phyloP scores from a whole-genome alignment of 2,329 filamentous ascomycete species.

The Ceratocystis lukuohia region DNA sequence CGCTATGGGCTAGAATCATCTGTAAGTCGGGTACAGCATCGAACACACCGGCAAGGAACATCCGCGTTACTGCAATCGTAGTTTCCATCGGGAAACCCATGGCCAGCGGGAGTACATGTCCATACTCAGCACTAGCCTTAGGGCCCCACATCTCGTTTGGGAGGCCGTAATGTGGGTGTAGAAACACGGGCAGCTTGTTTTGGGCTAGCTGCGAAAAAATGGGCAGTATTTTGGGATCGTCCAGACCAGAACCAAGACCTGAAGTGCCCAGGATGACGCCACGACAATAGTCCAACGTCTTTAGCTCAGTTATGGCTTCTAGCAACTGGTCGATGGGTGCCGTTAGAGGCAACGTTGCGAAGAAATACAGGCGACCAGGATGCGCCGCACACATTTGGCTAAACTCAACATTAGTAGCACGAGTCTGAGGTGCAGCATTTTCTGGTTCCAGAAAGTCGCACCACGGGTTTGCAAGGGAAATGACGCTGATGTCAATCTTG shows the following conservation, averaged over 20 bases:
- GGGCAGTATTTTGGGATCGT: constrained; percentile 59
- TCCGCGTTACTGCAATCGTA: constrained; percentile 74
- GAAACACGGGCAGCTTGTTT: constrained; percentile 55
- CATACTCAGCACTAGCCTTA: constrained; percentile 53
- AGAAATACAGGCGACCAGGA: constrained; percentile 62
- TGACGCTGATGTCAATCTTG: constrained; percentile 65
- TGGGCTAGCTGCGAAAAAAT: constrained; percentile 58
- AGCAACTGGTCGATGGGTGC: constrained; percentile 50
- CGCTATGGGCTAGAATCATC: constrained; percentile 75
- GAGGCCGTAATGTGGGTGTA: constrained; percentile 87
- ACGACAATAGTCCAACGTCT: constrained; percentile 51
- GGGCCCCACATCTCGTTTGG: constrained; percentile 69
- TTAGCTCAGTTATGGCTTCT: constrained; percentile 50
- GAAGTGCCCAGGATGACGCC: constrained; percentile 84
- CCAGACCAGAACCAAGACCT: constrained; percentile 65
- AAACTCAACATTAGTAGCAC: constrained; percentile 64
- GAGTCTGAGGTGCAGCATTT: constrained; percentile 37
- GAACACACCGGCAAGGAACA: constrained; percentile 79
- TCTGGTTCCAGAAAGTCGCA: constrained; percentile 63
- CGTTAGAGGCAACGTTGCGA: constrained; percentile 67
- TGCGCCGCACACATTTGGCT: constrained; percentile 54
- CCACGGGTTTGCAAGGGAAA: constrained; percentile 89
- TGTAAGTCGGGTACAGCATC: constrained; percentile 56
- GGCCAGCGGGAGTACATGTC: constrained; percentile 74
- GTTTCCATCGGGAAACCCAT: constrained; percentile 87